Percentiles rank a stretch among this genome's conserved stretches.
Conservation (phyloP, 2,329 filamentous ascomycete species). For the Botrytis fabae region DNA sequence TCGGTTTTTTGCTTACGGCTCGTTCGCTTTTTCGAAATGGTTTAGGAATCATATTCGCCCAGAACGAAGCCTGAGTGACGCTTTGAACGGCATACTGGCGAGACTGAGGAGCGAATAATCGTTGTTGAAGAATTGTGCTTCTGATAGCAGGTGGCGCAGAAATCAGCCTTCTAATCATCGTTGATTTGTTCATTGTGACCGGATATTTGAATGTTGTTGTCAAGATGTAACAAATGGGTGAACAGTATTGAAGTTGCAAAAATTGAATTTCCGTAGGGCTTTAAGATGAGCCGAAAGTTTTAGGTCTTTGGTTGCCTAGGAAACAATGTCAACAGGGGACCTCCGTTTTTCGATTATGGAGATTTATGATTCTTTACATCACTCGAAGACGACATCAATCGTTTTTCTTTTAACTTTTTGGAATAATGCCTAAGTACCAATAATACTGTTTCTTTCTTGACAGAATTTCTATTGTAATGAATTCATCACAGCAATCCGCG, state of each 20-base stretch:
- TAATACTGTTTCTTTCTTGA: constrained; percentile 31
- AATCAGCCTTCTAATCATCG: constrained; percentile 31
- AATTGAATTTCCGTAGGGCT: constrained; percentile 2
- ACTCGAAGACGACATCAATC: constrained; percentile 21
- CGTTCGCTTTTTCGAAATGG: constrained; percentile 53
- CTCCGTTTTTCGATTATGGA: constrained; percentile 19
- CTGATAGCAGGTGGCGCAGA: constrained; percentile 34
- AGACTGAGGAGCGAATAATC: constrained; percentile 21
- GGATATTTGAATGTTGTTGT: background rate
- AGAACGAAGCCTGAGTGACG: constrained; percentile 50
- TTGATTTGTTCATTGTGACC: constrained; percentile 32
- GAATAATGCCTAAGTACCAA: constrained; percentile 41
- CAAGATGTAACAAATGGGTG: background rate
- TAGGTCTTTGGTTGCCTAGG: constrained; percentile 11
- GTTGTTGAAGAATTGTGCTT: constrained; percentile 27
- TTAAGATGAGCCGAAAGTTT: constrained; percentile 12
- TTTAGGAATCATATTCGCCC: constrained; percentile 70
- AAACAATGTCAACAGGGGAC: constrained; percentile 24
- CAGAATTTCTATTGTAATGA: constrained; percentile 42
- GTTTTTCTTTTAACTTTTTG: constrained; percentile 20
- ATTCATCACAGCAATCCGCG: constrained; percentile 44
- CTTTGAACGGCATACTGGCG: constrained; percentile 42
- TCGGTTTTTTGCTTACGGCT: constrained; percentile 44
- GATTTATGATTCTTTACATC: constrained; percentile 20
- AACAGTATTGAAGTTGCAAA: background rate